Conservation (phyloP, 495 filamentous ascomycete species). For the Podospora pseudoanserina region DNA sequence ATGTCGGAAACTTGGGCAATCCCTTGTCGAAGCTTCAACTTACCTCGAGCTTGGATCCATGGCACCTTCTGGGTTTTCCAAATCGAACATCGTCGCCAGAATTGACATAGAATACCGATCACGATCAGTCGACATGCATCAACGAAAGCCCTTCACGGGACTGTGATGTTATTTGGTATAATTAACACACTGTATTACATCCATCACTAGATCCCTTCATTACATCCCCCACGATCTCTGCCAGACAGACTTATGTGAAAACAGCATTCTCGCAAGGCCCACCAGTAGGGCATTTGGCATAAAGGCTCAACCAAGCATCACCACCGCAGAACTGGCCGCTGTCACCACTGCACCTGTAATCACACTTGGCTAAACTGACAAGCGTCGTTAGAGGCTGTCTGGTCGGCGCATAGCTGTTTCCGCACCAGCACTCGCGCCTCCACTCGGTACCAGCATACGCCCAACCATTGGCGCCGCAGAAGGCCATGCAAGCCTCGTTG, state of each 20-base stretch:
- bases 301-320: conserved; percentile 32
- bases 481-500: conserved; percentile 52
- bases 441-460: conserved; percentile 61
- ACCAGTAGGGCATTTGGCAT: conserved; percentile 24
- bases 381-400: conserved; percentile 26
- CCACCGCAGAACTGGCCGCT: conserved; percentile 42
- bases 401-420: conserved; percentile 37
- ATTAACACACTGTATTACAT: neutral
- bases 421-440: conserved; percentile 64
- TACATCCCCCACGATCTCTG: neutral
- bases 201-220: neutral
- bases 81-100: neutral
- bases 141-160: neutral
- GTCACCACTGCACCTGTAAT: conserved; percentile 40
- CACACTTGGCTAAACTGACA: conserved; percentile 32
- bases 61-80: neutral
- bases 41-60: neutral
- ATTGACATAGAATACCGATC: neutral
- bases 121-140: neutral
- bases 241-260: conserved; percentile 16
- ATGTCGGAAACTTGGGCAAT: neutral
- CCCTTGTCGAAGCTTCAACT: neutral
- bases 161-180: neutral
- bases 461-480: conserved; percentile 46
- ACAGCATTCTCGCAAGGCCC: conserved; percentile 25